Percentiles rank a stretch among this genome's conserved stretches.
Evolutionary conservation across 805 yeast species (phyloP).

Genomic region (Kuraishia capsulata): DNA sequence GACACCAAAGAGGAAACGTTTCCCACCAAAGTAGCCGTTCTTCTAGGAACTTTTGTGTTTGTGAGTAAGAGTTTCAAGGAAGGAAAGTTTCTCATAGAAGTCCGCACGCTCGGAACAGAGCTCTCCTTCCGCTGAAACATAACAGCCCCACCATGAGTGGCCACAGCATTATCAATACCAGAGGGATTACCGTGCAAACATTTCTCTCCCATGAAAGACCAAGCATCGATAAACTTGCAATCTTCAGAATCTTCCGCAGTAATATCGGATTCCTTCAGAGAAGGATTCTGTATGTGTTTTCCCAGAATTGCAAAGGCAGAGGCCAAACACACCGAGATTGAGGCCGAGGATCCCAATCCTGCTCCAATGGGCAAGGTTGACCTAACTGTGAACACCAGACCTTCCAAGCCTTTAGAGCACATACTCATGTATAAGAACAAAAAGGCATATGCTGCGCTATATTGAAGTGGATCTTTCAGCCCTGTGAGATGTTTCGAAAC

Average conservation of each 20-base stretch:
- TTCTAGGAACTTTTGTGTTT: conserved; percentile 79
- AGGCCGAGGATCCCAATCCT: conserved; percentile 92
- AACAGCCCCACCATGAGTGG: conserved; percentile 94
- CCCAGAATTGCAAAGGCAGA: conserved; percentile 62
- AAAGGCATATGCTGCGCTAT: conserved; percentile 75
- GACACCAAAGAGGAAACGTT: conserved; percentile 52
- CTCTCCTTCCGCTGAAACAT: conserved; percentile 61
- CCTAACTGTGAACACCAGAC: conserved; percentile 54
- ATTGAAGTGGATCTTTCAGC: conserved; percentile 50
- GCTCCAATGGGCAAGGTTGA: conserved; percentile 94
- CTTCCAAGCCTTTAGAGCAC: conserved; percentile 36
- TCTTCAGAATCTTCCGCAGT: conserved; percentile 27
- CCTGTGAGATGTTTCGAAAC: conserved; percentile 34
- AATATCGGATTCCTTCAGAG: conserved; percentile 23
- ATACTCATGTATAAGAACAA: conserved; percentile 64
- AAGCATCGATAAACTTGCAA: conserved; percentile 59
- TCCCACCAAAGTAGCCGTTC: conserved; percentile 78
- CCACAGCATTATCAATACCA: conserved; percentile 94
- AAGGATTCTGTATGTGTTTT: conserved; percentile 36
- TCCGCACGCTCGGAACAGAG: conserved; percentile 53
- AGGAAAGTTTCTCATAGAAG: conserved; percentile 67
- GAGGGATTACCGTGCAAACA: conserved; percentile 96
- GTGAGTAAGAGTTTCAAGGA: conserved; percentile 66
- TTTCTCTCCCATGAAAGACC: conserved; percentile 92
- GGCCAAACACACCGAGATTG: conserved; percentile 76